A percentile compares a stretch with the other conserved stretches of the same genome.
Conservation (phyloP, 1,284 basidiomycete genomes). For the Cerioporus squamosus region DNA sequence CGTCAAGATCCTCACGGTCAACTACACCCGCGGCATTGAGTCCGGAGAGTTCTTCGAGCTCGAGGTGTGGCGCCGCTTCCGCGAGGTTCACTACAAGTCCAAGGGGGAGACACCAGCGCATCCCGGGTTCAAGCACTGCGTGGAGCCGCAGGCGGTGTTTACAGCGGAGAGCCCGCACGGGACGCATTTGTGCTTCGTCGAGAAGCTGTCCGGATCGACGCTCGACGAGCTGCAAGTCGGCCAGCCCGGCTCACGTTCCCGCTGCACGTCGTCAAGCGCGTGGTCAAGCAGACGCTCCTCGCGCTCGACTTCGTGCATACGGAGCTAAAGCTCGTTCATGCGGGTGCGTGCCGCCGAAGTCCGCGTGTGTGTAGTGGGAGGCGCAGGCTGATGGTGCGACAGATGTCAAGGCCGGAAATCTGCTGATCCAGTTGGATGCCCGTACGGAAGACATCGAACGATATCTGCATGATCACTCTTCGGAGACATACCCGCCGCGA, state of each 20-base stretch:
- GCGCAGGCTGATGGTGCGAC: neutral
- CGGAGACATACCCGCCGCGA: constrained; percentile 4
- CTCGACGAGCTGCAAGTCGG: constrained; percentile 1
- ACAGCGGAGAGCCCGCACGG: neutral
- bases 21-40: constrained; percentile 1
- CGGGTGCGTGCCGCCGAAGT: constrained; percentile 12
- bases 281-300: constrained; percentile 11
- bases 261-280: constrained; percentile 2
- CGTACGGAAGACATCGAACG: neutral
- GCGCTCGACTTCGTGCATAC: constrained; percentile 21
- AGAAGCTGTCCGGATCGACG: constrained; percentile 3
- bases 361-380: neutral
- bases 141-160: neutral
- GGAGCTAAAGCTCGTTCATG: constrained; percentile 13
- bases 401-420: constrained; percentile 4
- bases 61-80: constrained; percentile 4
- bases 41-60: neutral
- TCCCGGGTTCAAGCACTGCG: neutral
- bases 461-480: neutral
- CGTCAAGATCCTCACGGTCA: constrained; percentile 9
- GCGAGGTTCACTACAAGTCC: neutral
- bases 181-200: constrained; percentile 2
- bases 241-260: neutral
- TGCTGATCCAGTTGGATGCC: neutral
- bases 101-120: neutral